These are phyloP conservation scores for Artemisia princeps DNA, from an alignment of 140 eudicot species.

Conservation along the genomic window DNA sequence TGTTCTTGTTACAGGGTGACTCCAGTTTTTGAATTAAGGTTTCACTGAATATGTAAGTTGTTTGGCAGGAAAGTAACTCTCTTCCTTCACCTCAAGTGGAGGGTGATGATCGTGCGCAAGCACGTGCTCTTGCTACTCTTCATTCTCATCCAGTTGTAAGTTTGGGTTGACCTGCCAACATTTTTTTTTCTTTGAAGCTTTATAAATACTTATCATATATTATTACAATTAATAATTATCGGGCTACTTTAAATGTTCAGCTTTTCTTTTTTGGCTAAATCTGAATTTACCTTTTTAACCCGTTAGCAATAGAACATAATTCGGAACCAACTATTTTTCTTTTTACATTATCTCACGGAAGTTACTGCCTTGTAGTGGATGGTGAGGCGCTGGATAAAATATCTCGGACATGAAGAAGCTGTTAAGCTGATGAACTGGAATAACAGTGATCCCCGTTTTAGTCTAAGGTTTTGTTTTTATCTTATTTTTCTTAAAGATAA, in stretches of 20 bases:
- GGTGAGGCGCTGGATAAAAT: slow-evolving; percentile 88
- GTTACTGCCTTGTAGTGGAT: slow-evolving; percentile 61
- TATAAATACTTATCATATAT: slow-evolving; percentile 2
- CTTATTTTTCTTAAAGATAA: background rate
- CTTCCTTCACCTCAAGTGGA: slow-evolving; percentile 70
- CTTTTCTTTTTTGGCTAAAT: background rate
- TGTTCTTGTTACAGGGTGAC: background rate
- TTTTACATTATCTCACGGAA: background rate
- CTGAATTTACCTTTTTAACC: background rate
- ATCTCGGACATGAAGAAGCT: slow-evolving; percentile 71
- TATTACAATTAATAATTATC: background rate
- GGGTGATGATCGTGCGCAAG: slow-evolving; percentile 85
- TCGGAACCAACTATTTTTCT: background rate
- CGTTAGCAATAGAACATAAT: slow-evolving; percentile 5
- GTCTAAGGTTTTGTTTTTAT: slow-evolving; percentile 51
- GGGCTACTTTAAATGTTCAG: background rate
- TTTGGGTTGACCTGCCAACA: slow-evolving; percentile 14
- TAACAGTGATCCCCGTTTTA: slow-evolving; percentile 68
- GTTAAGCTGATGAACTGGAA: slow-evolving; percentile 83
- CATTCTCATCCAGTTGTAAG: slow-evolving; percentile 98
- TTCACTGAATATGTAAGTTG: slow-evolving; percentile 15
- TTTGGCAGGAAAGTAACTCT: slow-evolving; percentile 59
- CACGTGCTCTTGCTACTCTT: slow-evolving; percentile 84
- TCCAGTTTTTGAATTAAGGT: background rate
- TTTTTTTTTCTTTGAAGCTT: background rate